These are phyloP conservation scores for Coemansia sp. DNA, from an alignment of 192 early-diverging fungal species.

Conservation along the genomic window DNA sequence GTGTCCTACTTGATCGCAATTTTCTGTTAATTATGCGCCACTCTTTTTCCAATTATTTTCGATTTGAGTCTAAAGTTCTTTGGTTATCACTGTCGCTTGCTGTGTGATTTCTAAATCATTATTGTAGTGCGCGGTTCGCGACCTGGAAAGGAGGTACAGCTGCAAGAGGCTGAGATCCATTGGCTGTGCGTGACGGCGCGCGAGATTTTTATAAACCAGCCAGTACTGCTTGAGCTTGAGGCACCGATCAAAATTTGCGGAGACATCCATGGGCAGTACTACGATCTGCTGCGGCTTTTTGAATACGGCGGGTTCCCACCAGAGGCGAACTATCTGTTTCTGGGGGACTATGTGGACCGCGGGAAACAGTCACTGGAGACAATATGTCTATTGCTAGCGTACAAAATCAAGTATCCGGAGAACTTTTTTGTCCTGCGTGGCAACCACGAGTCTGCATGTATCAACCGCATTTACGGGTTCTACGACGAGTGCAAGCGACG, in stretches of 20 bases:
- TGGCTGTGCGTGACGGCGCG: conserved; percentile 90
- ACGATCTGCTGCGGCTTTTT: conserved; percentile 91
- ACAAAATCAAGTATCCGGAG: conserved; percentile 99
- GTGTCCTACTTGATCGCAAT: too few species aligned
- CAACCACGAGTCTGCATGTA: conserved; percentile 97
- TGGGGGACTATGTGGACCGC: conserved; percentile 97
- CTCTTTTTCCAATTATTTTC: background rate
- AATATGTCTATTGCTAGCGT: conserved; percentile 94
- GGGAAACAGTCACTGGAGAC: conserved; percentile 98
- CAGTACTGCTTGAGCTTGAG: conserved; percentile 88
- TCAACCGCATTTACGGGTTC: conserved; percentile 97
- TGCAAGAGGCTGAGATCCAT: conserved; percentile 92
- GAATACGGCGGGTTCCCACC: conserved; percentile 96
- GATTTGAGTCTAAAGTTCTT: background rate
- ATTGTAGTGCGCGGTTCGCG: conserved; percentile 86
- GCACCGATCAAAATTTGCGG: conserved; percentile 97
- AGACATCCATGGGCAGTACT: conserved; percentile 96
- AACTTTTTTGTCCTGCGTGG: conserved; percentile 99
- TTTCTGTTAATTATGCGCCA: background rate
- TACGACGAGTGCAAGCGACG: conserved; percentile 98
- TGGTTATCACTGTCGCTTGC: background rate
- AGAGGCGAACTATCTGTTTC: conserved; percentile 93
- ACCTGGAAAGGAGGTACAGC: conserved; percentile 95
- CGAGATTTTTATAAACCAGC: conserved; percentile 93
- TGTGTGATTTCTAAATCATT: background rate